These are phyloP conservation scores for Aspergillus kassunensis DNA, from an alignment of 495 filamentous ascomycete genomes.

Conservation along the genomic window DNA sequence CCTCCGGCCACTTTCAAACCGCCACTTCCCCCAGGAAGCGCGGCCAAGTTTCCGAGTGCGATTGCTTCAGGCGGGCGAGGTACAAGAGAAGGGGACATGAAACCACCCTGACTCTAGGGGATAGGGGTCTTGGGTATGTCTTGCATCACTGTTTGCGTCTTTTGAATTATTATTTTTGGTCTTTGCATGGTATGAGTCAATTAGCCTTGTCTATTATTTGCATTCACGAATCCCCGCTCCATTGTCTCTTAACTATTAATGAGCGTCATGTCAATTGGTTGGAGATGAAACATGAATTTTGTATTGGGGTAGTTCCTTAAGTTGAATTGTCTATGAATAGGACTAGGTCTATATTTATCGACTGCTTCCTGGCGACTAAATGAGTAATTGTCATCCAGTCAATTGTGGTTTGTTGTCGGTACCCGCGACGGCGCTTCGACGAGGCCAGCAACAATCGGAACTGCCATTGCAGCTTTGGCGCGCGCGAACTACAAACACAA, in stretches of 20 bases:
- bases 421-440: slow-evolving; percentile 14
- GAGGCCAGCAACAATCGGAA: neutral
- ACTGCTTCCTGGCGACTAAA: neutral
- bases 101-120: slow-evolving; percentile 32
- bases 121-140: slow-evolving; percentile 5
- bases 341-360: slow-evolving; percentile 3
- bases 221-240: slow-evolving; percentile 15
- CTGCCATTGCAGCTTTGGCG: slow-evolving; percentile 2
- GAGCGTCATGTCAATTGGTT: slow-evolving; percentile 15
- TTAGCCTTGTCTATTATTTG: slow-evolving; percentile 12
- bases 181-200: slow-evolving; percentile 14
- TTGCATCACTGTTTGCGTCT: slow-evolving; percentile 12
- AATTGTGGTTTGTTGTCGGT: neutral
- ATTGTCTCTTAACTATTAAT: slow-evolving; percentile 12
- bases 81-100: slow-evolving; percentile 29
- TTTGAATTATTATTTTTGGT: slow-evolving; percentile 6
- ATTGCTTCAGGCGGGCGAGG: slow-evolving; percentile 17
- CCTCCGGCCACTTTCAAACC: slow-evolving; percentile 34
- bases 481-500: slow-evolving; percentile 9
- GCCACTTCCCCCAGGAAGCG: slow-evolving; percentile 28
- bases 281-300: slow-evolving; percentile 3
- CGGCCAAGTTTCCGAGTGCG: slow-evolving; percentile 21
- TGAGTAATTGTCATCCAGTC: slow-evolving; percentile 4
- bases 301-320: too few relatives aligned
- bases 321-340: slow-evolving; percentile 8